A percentile compares a stretch with the other conserved stretches of the same genome.
These are phyloP conservation scores for Peribolospora baueri DNA, from an alignment of 768 basidiomycete genomes.

Conservation along the genomic window DNA sequence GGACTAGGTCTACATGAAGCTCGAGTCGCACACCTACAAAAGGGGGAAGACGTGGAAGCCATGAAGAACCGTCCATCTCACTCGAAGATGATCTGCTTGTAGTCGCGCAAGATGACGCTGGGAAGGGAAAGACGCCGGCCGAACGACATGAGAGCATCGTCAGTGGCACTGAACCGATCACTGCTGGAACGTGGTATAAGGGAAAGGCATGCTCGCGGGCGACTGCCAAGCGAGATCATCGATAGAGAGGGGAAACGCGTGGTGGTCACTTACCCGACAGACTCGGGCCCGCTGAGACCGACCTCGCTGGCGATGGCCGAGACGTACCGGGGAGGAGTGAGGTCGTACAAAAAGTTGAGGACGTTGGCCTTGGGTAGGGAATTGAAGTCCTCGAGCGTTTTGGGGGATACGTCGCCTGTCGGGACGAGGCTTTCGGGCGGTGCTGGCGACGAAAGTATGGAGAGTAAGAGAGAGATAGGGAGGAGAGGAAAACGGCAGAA, in stretches of 20 bases:
- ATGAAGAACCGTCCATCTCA: too few species aligned
- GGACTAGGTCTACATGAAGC: too few species aligned
- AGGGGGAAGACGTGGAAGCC: too few species aligned
- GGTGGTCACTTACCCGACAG: conserved; percentile 29
- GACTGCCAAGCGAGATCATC: too few species aligned
- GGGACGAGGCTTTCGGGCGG: conserved; percentile 16
- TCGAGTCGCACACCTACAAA: too few species aligned
- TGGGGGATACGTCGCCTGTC: conserved; percentile 11
- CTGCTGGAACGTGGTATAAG: conserved; percentile 11
- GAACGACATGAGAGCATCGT: too few species aligned
- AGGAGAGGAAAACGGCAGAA: conserved; percentile 1
- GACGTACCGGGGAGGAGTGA: conserved; percentile 74
- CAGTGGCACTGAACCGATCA: too few species aligned
- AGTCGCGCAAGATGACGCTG: conserved; percentile 11
- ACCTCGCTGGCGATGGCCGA: conserved; percentile 95
- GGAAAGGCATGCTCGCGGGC: conserved; percentile 2
- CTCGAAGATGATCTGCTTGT: conserved; percentile 8
- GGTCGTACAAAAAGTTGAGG: conserved; percentile 72
- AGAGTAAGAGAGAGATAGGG: conserved; percentile 12
- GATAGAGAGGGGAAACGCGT: not conserved
- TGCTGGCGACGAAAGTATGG: not conserved
- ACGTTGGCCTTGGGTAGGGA: conserved; percentile 36
- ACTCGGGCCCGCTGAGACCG: conserved; percentile 77
- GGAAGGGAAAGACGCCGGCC: too few species aligned
- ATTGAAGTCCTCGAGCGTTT: not conserved